Evolutionary conservation across 495 filamentous ascomycete genomes (phyloP).

Genomic region (Penicillium ochrochloron): DNA sequence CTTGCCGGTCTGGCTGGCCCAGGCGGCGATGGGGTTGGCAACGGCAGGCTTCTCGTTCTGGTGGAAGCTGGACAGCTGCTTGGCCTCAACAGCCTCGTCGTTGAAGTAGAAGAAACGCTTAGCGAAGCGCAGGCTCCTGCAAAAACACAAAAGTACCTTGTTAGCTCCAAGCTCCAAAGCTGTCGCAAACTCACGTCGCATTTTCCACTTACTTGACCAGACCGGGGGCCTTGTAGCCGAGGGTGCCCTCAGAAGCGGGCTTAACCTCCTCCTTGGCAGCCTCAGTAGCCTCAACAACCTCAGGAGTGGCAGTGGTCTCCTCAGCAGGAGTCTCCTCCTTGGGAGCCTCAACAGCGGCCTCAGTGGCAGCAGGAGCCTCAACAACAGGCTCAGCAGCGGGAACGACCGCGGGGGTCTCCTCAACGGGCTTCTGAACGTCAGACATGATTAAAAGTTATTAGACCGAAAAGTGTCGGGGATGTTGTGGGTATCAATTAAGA

Average conservation of each 20-base stretch:
- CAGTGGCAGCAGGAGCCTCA: conserved; percentile 43
- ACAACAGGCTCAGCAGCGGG: conserved; percentile 42
- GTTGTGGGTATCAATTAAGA: conserved; percentile 42
- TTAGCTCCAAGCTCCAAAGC: conserved; percentile 17
- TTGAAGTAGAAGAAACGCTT: conserved; percentile 95
- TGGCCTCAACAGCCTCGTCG: conserved; percentile 74
- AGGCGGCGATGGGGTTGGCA: conserved; percentile 79
- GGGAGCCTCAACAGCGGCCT: conserved; percentile 41
- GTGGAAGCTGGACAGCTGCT: conserved; percentile 74
- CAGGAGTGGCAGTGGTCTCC: conserved; percentile 41
- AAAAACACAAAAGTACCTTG: conserved; percentile 15
- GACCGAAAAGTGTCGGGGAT: conserved; percentile 29
- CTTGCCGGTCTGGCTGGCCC: conserved; percentile 92
- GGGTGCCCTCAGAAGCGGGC: conserved; percentile 67
- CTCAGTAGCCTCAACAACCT: conserved; percentile 45
- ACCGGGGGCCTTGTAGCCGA: conserved; percentile 88
- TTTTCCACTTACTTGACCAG: conserved; percentile 78
- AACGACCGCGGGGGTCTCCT: conserved; percentile 50
- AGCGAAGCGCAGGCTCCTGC: conserved; percentile 65
- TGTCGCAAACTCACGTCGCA: conserved; percentile 11
- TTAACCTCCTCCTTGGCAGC: conserved; percentile 52
- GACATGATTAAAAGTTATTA: conserved; percentile 53
- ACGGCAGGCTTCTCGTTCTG: conserved; percentile 81
- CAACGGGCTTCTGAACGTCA: conserved; percentile 54
- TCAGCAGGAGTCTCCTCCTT: conserved; percentile 43